These are phyloP conservation scores for Fusarium albidum DNA, from an alignment of 2,329 filamentous ascomycete genomes.

Conservation along the genomic window DNA sequence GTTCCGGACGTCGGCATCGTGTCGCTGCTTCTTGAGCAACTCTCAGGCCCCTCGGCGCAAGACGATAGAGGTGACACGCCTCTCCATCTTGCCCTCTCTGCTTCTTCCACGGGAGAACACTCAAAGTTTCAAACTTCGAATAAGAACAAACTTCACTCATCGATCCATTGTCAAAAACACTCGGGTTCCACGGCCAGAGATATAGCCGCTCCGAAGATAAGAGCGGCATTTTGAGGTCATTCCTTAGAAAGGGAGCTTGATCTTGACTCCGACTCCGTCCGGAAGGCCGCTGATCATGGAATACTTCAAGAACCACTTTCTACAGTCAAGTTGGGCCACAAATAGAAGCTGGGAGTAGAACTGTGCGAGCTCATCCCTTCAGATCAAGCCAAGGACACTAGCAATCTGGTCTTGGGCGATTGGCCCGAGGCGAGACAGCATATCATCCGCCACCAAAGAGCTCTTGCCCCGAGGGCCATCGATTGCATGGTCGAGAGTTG, in stretches of 20 bases:
- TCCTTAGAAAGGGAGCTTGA: not conserved
- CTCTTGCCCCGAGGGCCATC: no score
- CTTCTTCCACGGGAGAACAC: not conserved
- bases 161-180: no score
- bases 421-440: not conserved
- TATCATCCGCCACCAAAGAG: no score
- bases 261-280: not conserved
- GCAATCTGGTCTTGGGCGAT: not conserved
- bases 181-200: no score
- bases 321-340: not conserved
- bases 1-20: not conserved
- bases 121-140: no score
- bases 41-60: not conserved
- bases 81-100: not conserved
- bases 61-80: conserved; percentile 2
- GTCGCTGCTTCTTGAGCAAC: not conserved
- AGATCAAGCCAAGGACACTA: not conserved
- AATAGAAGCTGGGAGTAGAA: not conserved
- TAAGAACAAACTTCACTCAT: no score
- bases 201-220: not conserved
- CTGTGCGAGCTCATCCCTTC: not conserved
- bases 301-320: not conserved
- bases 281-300: not conserved
- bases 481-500: no score
- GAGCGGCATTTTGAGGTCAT: not conserved